phyloP scores from a whole-genome alignment of 495 filamentous ascomycete species.

The Extremus antarcticus region DNA sequence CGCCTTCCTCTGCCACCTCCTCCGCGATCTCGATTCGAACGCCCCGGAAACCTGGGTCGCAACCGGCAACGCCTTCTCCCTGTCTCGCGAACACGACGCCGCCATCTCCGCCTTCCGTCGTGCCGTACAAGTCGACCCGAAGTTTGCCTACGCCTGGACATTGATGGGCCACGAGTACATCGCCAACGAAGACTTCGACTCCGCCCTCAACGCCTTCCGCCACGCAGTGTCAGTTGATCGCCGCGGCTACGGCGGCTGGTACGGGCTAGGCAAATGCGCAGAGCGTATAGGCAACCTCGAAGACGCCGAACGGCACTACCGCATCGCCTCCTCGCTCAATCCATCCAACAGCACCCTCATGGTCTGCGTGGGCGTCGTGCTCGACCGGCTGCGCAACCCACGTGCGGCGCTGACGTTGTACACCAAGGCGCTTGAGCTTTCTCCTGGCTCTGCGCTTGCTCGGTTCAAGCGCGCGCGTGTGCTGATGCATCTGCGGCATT shows the following conservation, averaged over 20 bases:
- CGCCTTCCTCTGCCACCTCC: conserved; percentile 80
- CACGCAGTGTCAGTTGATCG: conserved; percentile 70
- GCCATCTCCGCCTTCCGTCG: conserved; percentile 91
- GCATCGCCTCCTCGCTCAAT: conserved; percentile 73
- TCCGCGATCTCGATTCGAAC: conserved; percentile 72
- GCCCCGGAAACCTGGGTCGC: conserved; percentile 95
- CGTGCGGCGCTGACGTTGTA: conserved; percentile 70
- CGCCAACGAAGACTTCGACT: conserved; percentile 94
- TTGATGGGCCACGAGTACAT: conserved; percentile 94
- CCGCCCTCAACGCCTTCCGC: conserved; percentile 75
- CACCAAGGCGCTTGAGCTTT: conserved; percentile 62
- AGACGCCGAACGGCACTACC: conserved; percentile 81
- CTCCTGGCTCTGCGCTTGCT: conserved; percentile 69
- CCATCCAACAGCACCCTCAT: conserved; percentile 83
- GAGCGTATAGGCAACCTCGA: conserved; percentile 92
- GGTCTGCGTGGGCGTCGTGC: conserved; percentile 78
- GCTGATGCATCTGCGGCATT: conserved; percentile 64
- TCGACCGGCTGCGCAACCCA: conserved; percentile 76
- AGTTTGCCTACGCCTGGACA: conserved; percentile 88
- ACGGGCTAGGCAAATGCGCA: conserved; percentile 83
- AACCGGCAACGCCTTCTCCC: conserved; percentile 86
- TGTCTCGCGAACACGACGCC: conserved; percentile 90
- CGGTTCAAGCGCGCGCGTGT: conserved; percentile 88
- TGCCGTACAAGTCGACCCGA: conserved; percentile 74
- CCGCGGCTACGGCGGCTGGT: conserved; percentile 94